Evolutionary conservation across 2,329 filamentous ascomycete genomes (phyloP), one percentile per base, ranked within the genome.

Genomic region (Trichoderma cornu-damae): DNA sequence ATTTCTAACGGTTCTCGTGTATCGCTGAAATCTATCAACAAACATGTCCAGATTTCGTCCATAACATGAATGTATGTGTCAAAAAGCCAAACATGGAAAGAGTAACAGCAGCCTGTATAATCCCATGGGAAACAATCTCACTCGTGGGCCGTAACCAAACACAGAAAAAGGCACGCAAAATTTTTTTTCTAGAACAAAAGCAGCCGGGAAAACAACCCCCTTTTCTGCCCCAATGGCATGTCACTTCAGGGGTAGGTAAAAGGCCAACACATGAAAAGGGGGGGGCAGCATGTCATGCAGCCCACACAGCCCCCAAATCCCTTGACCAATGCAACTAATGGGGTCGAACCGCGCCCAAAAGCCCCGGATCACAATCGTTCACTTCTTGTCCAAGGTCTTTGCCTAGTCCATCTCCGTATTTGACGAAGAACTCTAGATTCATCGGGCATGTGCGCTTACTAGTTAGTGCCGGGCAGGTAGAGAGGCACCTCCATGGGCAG

Each of bases 401-500:
- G 32, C 16, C 32, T 16, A 47, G 32, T 47, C 20, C 32, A 22
- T 16, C 34, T 32, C 22, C n/a, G 30, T 30, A 6, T 47, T 43
- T 30, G 16, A 22, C 16, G 4, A 14, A 52, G 24, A 38, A 32
- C 24, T 20, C 20, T 16, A 32, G 35, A 34, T 32, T 9, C 11
- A 34, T 34, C 20, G 9, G 16, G 4, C 4, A 24, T 24, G 12
- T 32, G 5, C 11, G 16, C 47, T 32, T 40, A 32, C 22, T 57
- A 28, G 43, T 59, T 56, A 22, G 18, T n/a, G 11, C 48, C 53
- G 18, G 65, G 64, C 6, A 61, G 44, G 42, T 64, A 67, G 3
- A 67, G 53, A n/a, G 65, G 65, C 11, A 67, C 53, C 57, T 67
- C 62, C 65, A 67, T 66, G 16, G 62, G 62, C 49, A 64, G 59